phyloP scores from a whole-genome alignment of 176 grass and related monocot genomes.

The Raddia distichophylla region DNA sequence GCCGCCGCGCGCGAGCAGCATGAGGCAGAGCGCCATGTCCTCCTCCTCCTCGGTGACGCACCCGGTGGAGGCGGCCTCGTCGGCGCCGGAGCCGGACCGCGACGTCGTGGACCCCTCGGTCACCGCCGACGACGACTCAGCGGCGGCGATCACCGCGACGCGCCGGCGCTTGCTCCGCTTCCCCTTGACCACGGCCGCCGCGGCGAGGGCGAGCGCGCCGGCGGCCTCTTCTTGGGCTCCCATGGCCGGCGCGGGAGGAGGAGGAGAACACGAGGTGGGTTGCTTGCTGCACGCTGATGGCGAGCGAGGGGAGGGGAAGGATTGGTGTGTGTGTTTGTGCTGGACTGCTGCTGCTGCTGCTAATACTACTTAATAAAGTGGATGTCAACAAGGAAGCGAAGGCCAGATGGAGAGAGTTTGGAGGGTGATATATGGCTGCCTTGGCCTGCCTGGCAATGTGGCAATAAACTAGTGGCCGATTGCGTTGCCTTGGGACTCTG shows the following conservation, averaged over 20 bases:
- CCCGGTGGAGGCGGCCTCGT: constrained; percentile 20
- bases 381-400: constrained; percentile 61
- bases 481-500: neutral
- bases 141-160: neutral
- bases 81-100: constrained; percentile 28
- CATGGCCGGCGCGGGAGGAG: constrained; percentile 24
- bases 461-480: constrained; percentile 27
- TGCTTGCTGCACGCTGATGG: constrained; percentile 24
- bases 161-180: constrained; percentile 81
- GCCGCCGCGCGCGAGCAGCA: constrained; percentile 60
- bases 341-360: neutral
- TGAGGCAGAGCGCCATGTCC: constrained; percentile 82
- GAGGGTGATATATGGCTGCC: constrained; percentile 25
- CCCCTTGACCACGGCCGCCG: constrained; percentile 57
- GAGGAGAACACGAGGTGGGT: constrained; percentile 14
- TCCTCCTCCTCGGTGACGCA: constrained; percentile 73
- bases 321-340: neutral
- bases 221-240: constrained; percentile 39
- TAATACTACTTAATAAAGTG: constrained; percentile 42
- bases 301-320: constrained; percentile 28
- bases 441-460: constrained; percentile 34
- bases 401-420: constrained; percentile 37
- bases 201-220: neutral
- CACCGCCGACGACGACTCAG: constrained; percentile 30
- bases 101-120: constrained; percentile 33